A percentile compares a stretch with the other conserved stretches of the same genome.
These are phyloP conservation scores for Styphnolobium japonicum DNA, from an alignment of 306 rosid species.

Conservation along the genomic window DNA sequence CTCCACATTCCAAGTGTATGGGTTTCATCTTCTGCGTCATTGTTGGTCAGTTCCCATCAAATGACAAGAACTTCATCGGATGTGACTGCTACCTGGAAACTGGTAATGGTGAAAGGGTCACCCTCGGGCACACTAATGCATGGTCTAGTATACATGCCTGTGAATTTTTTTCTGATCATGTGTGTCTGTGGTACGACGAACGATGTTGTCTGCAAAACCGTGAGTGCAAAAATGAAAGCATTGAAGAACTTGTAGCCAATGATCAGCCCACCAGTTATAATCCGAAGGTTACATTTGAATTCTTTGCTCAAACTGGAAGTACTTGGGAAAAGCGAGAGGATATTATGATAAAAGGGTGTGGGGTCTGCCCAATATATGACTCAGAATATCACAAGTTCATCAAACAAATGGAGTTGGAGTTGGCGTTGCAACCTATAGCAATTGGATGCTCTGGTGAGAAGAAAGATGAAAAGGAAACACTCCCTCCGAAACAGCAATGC, in stretches of 20 bases:
- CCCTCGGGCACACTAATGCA: not conserved
- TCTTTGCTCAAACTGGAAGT: constrained; percentile 18
- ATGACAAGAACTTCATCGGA: constrained; percentile 2
- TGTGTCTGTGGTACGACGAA: constrained; percentile 17
- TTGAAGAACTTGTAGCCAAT: not conserved
- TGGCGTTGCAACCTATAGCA: not conserved
- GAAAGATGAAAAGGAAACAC: not conserved
- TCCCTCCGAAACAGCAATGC: not conserved
- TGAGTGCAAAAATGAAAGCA: not conserved
- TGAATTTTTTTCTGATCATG: constrained; percentile 1
- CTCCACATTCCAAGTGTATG: not conserved
- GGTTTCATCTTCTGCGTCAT: constrained; percentile 17
- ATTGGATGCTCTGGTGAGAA: not conserved
- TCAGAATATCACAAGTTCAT: not conserved
- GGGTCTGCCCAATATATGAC: constrained; percentile 19
- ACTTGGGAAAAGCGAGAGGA: not conserved
- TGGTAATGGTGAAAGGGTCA: not conserved
- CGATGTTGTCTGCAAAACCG: not conserved
- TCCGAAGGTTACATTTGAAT: constrained; percentile 19
- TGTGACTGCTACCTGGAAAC: constrained; percentile 13
- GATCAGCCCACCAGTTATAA: not conserved
- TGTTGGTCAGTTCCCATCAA: not conserved
- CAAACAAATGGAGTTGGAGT: not conserved
- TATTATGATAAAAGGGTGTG: constrained; percentile 17
- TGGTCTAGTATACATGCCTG: constrained; percentile 5